These are phyloP conservation scores for Pulicaria dysenterica DNA, from an alignment of 129 eudicot genomes.

Conservation along the genomic window DNA sequence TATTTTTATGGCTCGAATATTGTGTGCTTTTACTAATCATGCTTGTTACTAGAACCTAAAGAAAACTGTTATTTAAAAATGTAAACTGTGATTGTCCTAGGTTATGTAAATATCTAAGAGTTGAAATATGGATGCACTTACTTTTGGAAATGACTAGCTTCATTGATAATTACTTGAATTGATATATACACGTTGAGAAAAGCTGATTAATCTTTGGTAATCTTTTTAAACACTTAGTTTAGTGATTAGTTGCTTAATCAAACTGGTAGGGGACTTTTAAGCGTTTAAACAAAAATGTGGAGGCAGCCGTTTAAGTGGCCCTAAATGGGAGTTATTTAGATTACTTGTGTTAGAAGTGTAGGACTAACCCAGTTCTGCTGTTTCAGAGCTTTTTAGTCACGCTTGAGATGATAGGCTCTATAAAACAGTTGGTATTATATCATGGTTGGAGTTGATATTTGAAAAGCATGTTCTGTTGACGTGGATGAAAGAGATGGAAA, in stretches of 20 bases:
- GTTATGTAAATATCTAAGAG: not conserved
- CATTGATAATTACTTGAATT: no score
- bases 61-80: not conserved
- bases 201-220: no score
- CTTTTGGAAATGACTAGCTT: not conserved
- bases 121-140: not conserved
- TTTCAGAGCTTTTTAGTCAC: not conserved
- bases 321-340: not conserved
- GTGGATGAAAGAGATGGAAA: not conserved
- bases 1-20: not conserved
- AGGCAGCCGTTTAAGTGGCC: not conserved
- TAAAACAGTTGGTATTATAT: not conserved
- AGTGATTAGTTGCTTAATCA: no score
- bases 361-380: not conserved
- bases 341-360: not conserved
- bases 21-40: not conserved
- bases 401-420: not conserved
- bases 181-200: no score
- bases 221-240: no score
- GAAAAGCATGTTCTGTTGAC: not conserved
- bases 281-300: no score
- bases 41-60: not conserved
- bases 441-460: not conserved
- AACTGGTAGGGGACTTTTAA: no score
- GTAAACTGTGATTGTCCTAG: no score